Evolutionary conservation across 2,329 filamentous ascomycete genomes (phyloP), one percentile per base, ranked within the genome.

Genomic region (Monosporascus cannonballus): DNA sequence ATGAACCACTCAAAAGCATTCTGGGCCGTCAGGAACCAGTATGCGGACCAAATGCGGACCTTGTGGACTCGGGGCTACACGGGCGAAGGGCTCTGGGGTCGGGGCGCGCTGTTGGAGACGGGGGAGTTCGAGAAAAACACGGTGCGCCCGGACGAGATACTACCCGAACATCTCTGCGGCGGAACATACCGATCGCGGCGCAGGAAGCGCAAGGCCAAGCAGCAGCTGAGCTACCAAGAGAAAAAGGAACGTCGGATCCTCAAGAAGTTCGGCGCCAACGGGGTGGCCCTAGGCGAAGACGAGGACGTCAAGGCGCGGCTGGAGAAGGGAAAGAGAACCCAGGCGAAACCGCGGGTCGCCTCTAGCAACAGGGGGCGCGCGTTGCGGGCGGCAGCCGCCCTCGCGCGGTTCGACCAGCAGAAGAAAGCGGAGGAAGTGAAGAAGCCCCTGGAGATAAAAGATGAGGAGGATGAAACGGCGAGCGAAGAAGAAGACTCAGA

Each of bases 1-100:
- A 96, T 96, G 91, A 95, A 96, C 67, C 90, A 96, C 67, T 87
- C 84, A 2, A 79, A 81, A 51, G 83, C 81, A 2, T 96, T 96
- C 64, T 96, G 90, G 90, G 79, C 80, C 9, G 86, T 92, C 18
- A 76, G 90, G 47, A 88, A 94, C 67, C 71, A 75, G 42, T 94
- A 88, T 64, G 85, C 88, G 1, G 77, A 76, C 8, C 80, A 90
- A 51, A 84, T 96, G 80, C 81, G 84, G 56, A 75, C 60, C 1
- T 72, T 96, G 1, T 94, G 89, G 88, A 68, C 68, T 1, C 81
- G 78, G 51, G 76, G 76, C 1, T 96, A 94, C 64, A 86, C 81
- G 0, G 90, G 90, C 3, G 90, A 96, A 56, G 91, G 90, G 0
- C 70, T 96, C 47, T 96, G 90, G 90, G 89, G 90, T 7, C 74